Conservation (phyloP, 139 green algal species). For the Picochlorum sp. region DNA sequence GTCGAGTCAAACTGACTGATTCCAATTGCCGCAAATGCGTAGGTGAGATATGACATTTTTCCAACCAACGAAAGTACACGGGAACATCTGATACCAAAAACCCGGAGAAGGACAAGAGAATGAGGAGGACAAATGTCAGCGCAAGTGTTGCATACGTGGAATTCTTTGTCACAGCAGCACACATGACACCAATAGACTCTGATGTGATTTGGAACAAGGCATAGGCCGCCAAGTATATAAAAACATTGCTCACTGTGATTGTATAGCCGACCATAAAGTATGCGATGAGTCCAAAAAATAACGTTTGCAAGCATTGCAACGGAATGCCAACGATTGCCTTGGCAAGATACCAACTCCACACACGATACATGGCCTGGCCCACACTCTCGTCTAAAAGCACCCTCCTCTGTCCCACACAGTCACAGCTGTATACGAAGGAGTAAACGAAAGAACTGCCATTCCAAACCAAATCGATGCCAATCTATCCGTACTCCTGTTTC, state of each 20-base stretch:
- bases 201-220: constrained; percentile 37
- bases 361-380: constrained; percentile 29
- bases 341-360: constrained; percentile 21
- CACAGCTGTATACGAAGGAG: constrained; percentile 35
- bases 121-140: constrained; percentile 51
- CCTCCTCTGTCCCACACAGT: constrained; percentile 37
- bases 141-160: constrained; percentile 29
- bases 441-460: constrained; percentile 35
- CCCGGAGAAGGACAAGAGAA: constrained; percentile 48
- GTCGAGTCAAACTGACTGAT: neutral
- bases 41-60: constrained; percentile 47
- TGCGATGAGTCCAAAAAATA: constrained; percentile 10
- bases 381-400: constrained; percentile 37
- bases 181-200: constrained; percentile 41
- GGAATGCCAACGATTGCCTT: constrained; percentile 10
- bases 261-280: constrained; percentile 26
- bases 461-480: constrained; percentile 30
- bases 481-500: constrained; percentile 22
- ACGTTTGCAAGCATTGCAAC: constrained; percentile 11
- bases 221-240: constrained; percentile 17
- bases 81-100: constrained; percentile 41
- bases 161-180: constrained; percentile 31
- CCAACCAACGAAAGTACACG: constrained; percentile 47
- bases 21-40: constrained; percentile 33
- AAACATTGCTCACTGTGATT: neutral